Evolutionary conservation across 139 green algal species (phyloP), one percentile per base, ranked within the genome.

Genomic region (Yamagishiella unicocca): DNA sequence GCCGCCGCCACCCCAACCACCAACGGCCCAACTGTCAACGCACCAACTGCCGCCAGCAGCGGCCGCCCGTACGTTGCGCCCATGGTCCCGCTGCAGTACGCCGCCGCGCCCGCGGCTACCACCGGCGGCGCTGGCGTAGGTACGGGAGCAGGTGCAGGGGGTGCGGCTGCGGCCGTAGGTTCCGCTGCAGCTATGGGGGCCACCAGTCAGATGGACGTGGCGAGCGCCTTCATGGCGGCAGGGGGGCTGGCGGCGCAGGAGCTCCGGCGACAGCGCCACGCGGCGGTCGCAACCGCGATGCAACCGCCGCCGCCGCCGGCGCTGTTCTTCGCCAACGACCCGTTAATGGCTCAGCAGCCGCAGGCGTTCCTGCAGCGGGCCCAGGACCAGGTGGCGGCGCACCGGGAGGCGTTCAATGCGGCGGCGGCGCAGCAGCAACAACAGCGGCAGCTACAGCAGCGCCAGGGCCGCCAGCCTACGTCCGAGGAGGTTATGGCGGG

Each of bases 291-390:
- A 5, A 27, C 35, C 6, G 82, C 67, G 0, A 31, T 42, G 35
- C 6, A n/a, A 37, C 50, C 67, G 50, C 66, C 66, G 27, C n/a
- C 33, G 67, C 82, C 82, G 2, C 82, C 82, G 4, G 35, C 82
- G 31, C 67, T 87, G 1, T 87, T 87, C 50, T 87, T 81, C 27
- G 82, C 82, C 0, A 87, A 87, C 54, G 82, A 87, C 82, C 82
- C 82, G 5, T 50, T 87, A 9, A 22, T 68, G 25, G 82, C 82
- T 7, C 68, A 87, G 67, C 67, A 70, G 82, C 82, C 82, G 1
- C 67, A 87, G 46, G 35, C 67, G 33, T 87, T 87, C 67, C 67
- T 87, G 82, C 35, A 71, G 8, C 82, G 53, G 4, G 80, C 80
- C 0, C 80, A 86, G 80, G 64, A 75, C 19, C 43, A 66, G 21